Base-by-base conservation (phyloP, 1,139 yeast genomes). In the Taiozyma sp. region DNA sequence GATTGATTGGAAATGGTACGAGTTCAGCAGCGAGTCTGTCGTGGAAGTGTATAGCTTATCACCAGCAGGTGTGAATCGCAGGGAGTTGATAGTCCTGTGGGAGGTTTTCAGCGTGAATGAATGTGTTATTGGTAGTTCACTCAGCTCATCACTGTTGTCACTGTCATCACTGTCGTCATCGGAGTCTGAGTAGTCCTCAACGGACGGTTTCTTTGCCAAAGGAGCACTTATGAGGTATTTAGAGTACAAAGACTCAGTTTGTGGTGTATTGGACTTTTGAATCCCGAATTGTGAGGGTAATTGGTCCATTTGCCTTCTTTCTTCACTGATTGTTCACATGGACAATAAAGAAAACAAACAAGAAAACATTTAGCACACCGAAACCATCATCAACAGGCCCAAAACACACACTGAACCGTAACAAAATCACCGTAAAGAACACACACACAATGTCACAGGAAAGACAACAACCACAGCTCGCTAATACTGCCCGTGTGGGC, bases 111-210 rank as follows among this genome's bases (percentile, higher is more conserved):
- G 52, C 4, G 30, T 8, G 50, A 55, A 53, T 14, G 50, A 37
- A 43, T 62, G 65, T 0, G 64, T 48, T 7, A 55, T 52, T 22
- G 67, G 67, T 8, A 58, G 51, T 13, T 56, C 61, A 39, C 54
- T 61, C 2, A 51, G 55, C 24, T 45, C 52, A 10, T 45, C 51
- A 16, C 8, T n/a, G n/a, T n/a, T n/a, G n/a, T n/a, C 50, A 42
- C 32, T 16, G 19, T 48, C 51, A 35, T 29, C 10, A 41, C 28
- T 11, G 9, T 10, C 16, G 19, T 22, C 16, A 30, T n/a, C 39
- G 6, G 43, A 37, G 24, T 10, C 41, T 4, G 41, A 37, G 7
- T 37, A 26, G 24, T 6, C 19, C 9, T 37, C 7, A 37, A 19
- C 7, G 16, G 24, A 5, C 2, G 24, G 2, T 19, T 37, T 16